Evolutionary conservation across 805 yeast genomes (phyloP).

Genomic region (Hanseniaspora occidentalis): DNA sequence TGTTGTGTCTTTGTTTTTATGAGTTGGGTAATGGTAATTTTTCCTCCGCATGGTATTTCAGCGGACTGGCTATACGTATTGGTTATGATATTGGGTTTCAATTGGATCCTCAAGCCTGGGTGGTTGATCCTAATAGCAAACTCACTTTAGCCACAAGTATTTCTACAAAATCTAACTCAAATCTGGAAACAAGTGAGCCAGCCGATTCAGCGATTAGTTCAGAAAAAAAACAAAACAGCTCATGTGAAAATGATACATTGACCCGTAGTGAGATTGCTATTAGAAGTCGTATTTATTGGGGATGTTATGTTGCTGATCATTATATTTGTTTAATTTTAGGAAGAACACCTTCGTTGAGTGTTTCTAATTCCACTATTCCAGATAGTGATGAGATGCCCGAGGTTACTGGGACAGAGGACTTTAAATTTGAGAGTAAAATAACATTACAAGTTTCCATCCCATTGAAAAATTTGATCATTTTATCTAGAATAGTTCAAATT

Average conservation of each 20-base stretch:
- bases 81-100: constrained; percentile 58
- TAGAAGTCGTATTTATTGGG: constrained; percentile 54
- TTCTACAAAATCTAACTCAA: too few species aligned
- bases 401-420: constrained; percentile 50
- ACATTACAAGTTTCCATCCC: constrained; percentile 23
- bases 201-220: constrained; percentile 25
- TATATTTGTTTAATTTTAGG: constrained; percentile 48
- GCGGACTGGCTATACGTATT: constrained; percentile 51
- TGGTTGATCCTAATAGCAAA: constrained; percentile 9
- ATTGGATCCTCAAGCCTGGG: constrained; percentile 49
- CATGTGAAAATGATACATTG: constrained; percentile 18
- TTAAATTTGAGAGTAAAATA: constrained; percentile 27
- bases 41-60: constrained; percentile 49
- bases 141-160: too few species aligned
- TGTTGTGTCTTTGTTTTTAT: constrained; percentile 45
- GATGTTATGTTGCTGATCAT: constrained; percentile 52
- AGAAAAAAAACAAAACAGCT: not conserved
- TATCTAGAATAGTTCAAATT: constrained; percentile 27
- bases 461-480: constrained; percentile 31
- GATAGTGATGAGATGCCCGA: constrained; percentile 50
- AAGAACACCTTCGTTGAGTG: constrained; percentile 41
- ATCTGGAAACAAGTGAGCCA: too few species aligned
- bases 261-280: constrained; percentile 42
- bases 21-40: constrained; percentile 49
- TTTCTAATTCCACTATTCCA: constrained; percentile 46